These are phyloP conservation scores for Mucor racemosus DNA, from an alignment of 371 early-diverging fungal species.

Conservation along the genomic window DNA sequence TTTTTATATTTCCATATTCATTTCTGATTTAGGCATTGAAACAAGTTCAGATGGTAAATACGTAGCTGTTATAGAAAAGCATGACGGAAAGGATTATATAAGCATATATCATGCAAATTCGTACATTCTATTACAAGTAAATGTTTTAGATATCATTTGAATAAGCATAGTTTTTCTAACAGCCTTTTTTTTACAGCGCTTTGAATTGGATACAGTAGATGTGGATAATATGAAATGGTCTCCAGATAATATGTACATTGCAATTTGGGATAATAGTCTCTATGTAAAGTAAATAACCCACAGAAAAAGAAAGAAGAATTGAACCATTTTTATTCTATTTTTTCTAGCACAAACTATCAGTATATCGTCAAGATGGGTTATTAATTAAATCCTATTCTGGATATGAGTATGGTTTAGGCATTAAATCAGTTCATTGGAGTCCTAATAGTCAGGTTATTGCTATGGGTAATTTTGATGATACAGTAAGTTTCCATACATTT, in stretches of 20 bases:
- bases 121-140: constrained; percentile 32
- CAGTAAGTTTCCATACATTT: constrained; percentile 38
- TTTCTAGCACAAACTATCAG: constrained; percentile 62
- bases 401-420: constrained; percentile 71
- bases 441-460: constrained; percentile 78
- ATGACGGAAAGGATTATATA: constrained; percentile 73
- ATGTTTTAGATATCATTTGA: too few relatives aligned
- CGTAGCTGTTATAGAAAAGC: constrained; percentile 64
- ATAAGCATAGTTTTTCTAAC: too few relatives aligned
- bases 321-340: not conserved
- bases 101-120: constrained; percentile 68
- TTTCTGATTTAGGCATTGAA: constrained; percentile 45
- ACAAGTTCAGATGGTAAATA: constrained; percentile 72
- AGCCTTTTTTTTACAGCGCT: constrained; percentile 40
- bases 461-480: constrained; percentile 79
- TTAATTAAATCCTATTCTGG: constrained; percentile 55
- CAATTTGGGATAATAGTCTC: constrained; percentile 70
- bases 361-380: constrained; percentile 76
- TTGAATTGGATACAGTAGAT: constrained; percentile 73
- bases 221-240: constrained; percentile 79
- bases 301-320: not conserved
- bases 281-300: constrained; percentile 37
- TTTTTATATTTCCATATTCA: not conserved
- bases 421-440: constrained; percentile 74
- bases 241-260: constrained; percentile 79